A percentile compares a stretch with the other conserved stretches of the same genome.
Conservation (phyloP, 352 stramenopile species). For the Phytophthora hybrid region DNA sequence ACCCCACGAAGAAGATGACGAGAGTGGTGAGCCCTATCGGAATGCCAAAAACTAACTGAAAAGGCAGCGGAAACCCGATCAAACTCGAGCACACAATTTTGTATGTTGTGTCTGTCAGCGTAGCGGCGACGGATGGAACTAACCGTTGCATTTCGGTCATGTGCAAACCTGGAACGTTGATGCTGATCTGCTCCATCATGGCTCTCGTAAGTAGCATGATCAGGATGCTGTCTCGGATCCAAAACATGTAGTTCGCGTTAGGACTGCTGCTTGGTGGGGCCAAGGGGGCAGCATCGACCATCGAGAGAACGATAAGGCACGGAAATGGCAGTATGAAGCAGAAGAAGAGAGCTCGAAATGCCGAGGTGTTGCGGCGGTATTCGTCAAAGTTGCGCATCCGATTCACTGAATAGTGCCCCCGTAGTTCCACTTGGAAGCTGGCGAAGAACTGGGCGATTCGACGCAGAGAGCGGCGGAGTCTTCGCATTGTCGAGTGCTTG, state of each 20-base stretch:
- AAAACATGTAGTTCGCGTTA: constrained; percentile 3
- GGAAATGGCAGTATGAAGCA: neutral
- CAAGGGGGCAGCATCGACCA: neutral
- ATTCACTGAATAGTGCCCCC: neutral
- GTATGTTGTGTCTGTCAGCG: neutral
- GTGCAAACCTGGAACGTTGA: neutral
- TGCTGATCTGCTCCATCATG: neutral
- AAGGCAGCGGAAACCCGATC: neutral
- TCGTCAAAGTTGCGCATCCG: neutral
- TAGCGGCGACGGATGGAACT: neutral
- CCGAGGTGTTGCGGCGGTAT: neutral
- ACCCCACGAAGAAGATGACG: neutral
- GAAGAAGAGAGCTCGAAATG: neutral
- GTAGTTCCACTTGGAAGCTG: constrained; percentile 3
- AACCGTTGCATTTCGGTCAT: neutral
- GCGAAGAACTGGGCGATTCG: neutral
- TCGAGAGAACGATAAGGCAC: neutral
- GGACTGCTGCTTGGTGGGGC: neutral
- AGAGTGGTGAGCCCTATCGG: neutral
- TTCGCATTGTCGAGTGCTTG: neutral
- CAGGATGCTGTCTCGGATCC: constrained; percentile 1
- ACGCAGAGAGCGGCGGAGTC: neutral
- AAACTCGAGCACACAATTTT: neutral
- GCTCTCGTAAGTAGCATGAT: neutral
- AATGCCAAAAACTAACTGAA: constrained; percentile 6